Base-by-base conservation (phyloP, 805 yeast species). In the Ogataea pignaliae region DNA sequence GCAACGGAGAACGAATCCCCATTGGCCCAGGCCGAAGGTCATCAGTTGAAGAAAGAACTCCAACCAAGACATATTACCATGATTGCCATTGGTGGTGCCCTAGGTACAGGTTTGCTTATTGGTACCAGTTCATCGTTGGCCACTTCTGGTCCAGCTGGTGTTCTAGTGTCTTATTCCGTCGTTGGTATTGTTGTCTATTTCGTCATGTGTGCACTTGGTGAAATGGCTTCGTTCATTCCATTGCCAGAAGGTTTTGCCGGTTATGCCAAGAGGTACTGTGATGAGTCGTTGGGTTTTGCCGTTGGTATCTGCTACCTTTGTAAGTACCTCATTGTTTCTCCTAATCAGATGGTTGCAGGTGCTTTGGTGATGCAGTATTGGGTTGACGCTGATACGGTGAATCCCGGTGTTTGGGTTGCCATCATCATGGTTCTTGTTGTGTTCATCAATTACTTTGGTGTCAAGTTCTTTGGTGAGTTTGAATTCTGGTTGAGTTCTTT, bases 71-170 rank as follows among this genome's bases (percentile, higher is more conserved):
- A 76, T 47, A 72, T 75, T 52, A 68, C 77, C 40, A 76, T 77
- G 81, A 75, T 77, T 64, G 79, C 93, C 51, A 78, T 87, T 52
- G 95, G 93, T 53, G 91, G 93, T 53, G 86, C 91, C 9, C 65
- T 86, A 41, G 93, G 93, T 44, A 85, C 93, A 1, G 95, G 90
- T 57, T 70, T 86, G 44, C 69, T 86, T 51, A 82, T 86, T 52
- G 88, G 90, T 55, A 83, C 90, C 3, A 88, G 89, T 44, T 66
- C 79, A 13, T 81, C 90, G 1, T 70, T 86, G 43, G 69, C 73
- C n/a, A 61, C 72, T 11, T 88, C 87, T 12, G 95, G 95, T 8
- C 91, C 84, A 2, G 84, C 73, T 26, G 69, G 80, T 41, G 70
- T 78, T 37, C 69, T 79, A 36, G 73, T 86, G 41, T 77, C 88